phyloP scores from a whole-genome alignment of 1,139 yeast species.

The Trichomonascaceae sp. region DNA sequence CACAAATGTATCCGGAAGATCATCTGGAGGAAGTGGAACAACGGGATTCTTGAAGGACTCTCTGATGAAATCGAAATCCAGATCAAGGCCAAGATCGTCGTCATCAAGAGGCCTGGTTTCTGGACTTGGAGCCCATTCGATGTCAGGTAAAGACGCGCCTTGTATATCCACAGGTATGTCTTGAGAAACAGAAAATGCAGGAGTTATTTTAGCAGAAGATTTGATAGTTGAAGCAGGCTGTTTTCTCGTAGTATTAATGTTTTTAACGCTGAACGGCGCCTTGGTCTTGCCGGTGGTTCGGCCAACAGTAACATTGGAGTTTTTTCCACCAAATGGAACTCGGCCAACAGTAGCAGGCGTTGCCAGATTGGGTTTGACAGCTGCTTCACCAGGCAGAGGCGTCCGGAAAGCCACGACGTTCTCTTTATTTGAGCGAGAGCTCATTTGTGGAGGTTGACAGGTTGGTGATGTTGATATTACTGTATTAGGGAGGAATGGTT shows the following conservation, averaged over 20 bases:
- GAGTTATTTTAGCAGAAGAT: not conserved
- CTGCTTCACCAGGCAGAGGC: slow-evolving; percentile 15
- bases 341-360: slow-evolving; percentile 16
- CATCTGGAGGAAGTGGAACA: slow-evolving; percentile 1
- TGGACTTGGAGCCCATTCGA: slow-evolving; percentile 6
- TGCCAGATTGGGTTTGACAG: slow-evolving; percentile 11
- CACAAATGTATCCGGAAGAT: slow-evolving; percentile 3
- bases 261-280: slow-evolving; percentile 3
- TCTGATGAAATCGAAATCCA: slow-evolving; percentile 6
- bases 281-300: slow-evolving; percentile 1
- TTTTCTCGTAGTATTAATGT: slow-evolving; percentile 1
- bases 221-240: not conserved
- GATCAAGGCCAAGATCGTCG: slow-evolving; percentile 7
- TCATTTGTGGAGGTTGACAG: slow-evolving; percentile 10
- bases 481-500: slow-evolving; percentile 1
- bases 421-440: slow-evolving; percentile 22
- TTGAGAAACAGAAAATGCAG: slow-evolving; percentile 9
- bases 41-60: slow-evolving; percentile 1
- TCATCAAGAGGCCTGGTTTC: not conserved
- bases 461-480: slow-evolving; percentile 6
- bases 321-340: slow-evolving; percentile 26
- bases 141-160: not conserved
- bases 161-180: slow-evolving; percentile 2
- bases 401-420: slow-evolving; percentile 19
- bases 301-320: slow-evolving; percentile 15